These are phyloP conservation scores for Boeremia lycopersici DNA, from an alignment of 2,329 filamentous ascomycete species.

Conservation along the genomic window DNA sequence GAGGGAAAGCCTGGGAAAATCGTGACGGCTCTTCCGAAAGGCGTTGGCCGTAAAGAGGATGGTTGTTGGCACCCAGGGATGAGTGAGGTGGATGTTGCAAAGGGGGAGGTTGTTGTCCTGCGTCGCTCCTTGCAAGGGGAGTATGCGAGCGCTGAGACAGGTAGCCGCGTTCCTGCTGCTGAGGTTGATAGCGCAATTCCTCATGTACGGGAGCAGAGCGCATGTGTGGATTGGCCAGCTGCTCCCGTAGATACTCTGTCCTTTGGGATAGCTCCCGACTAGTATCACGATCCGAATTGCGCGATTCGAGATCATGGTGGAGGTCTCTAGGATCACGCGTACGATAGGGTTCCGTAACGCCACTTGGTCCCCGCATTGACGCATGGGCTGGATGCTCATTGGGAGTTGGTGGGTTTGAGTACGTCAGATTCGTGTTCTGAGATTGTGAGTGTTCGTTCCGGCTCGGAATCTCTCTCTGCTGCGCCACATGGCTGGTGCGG, in stretches of 20 bases:
- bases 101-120: conserved; percentile 34
- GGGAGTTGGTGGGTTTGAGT: conserved; percentile 43
- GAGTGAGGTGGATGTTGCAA: conserved; percentile 44
- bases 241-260: conserved; percentile 39
- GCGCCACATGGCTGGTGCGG: conserved; percentile 37
- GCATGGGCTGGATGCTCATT: conserved; percentile 35
- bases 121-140: conserved; percentile 38
- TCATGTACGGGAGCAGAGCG: conserved; percentile 34
- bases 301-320: conserved; percentile 37
- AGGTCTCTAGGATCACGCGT: conserved; percentile 37
- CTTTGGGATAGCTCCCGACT: conserved; percentile 40
- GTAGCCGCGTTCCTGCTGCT: conserved; percentile 37
- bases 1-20: conserved; percentile 31
- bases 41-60: conserved; percentile 35
- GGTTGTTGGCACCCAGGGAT: conserved; percentile 34
- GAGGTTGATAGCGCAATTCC: conserved; percentile 36
- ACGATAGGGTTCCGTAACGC: conserved; percentile 37
- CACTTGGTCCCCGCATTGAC: conserved; percentile 31
- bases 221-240: conserved; percentile 31
- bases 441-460: conserved; percentile 43
- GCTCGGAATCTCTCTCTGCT: conserved; percentile 35
- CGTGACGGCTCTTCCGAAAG: conserved; percentile 35
- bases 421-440: conserved; percentile 38
- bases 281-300: conserved; percentile 42
- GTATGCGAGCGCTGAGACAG: conserved; percentile 42